These are phyloP conservation scores for Mycena belliarum DNA, from an alignment of 768 basidiomycete species.

Conservation along the genomic window DNA sequence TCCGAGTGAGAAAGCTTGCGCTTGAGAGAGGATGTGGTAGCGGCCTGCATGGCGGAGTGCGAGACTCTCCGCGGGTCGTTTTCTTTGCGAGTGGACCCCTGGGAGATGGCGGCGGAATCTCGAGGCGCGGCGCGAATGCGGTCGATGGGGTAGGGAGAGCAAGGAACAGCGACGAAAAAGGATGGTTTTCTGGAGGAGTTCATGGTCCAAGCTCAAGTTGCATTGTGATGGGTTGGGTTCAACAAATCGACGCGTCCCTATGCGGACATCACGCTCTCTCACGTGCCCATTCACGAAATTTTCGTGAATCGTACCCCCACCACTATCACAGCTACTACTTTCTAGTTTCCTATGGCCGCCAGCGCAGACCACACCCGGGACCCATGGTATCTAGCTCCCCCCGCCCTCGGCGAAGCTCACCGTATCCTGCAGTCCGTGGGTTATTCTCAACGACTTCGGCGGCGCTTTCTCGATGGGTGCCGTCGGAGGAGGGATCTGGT, in stretches of 20 bases:
- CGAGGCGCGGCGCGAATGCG: not conserved
- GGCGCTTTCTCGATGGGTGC: slow-evolving; percentile 98
- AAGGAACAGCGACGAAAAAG: slow-evolving; percentile 13
- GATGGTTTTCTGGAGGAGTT: not conserved
- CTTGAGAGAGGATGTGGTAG: slow-evolving; percentile 39
- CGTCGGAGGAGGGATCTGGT: slow-evolving; percentile 97
- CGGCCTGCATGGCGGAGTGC: slow-evolving; percentile 21
- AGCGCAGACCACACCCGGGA: slow-evolving; percentile 93
- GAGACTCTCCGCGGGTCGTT: slow-evolving; percentile 35
- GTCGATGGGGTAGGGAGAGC: not conserved
- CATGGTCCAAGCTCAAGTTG: not conserved
- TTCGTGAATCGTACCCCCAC: no score
- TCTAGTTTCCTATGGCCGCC: slow-evolving; percentile 58
- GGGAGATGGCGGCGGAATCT: slow-evolving; percentile 16
- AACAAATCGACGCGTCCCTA: no score
- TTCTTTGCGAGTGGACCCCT: slow-evolving; percentile 52
- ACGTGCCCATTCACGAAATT: no score
- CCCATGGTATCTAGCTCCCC: slow-evolving; percentile 63
- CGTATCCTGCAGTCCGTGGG: slow-evolving; percentile 77
- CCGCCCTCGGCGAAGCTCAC: not conserved
- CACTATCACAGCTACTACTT: slow-evolving; percentile 1
- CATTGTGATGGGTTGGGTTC: no score
- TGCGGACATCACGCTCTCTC: no score
- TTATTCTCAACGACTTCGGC: slow-evolving; percentile 97
- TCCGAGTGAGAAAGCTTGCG: slow-evolving; percentile 49